Percentiles rank a stretch among this genome's conserved stretches.
These are phyloP conservation scores for Metschnikowia hibisci DNA, from an alignment of 805 yeast species.

Conservation along the genomic window DNA sequence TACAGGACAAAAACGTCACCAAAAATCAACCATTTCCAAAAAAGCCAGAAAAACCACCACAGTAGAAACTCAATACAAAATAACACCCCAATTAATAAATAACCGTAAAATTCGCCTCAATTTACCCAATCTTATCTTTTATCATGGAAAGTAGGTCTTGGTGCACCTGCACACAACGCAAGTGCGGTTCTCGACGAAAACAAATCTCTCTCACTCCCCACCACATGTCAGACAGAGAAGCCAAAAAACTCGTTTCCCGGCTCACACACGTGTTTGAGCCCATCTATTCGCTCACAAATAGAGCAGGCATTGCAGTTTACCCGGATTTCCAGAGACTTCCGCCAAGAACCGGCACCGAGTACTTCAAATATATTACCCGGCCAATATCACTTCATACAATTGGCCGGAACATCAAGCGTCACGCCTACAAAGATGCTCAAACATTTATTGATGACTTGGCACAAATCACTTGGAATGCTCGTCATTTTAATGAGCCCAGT, in stretches of 20 bases:
- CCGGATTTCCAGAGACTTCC: slow-evolving; percentile 72
- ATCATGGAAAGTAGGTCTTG: too few relatives aligned
- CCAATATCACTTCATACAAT: slow-evolving; percentile 83
- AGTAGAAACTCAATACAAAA: too few relatives aligned
- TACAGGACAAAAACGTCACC: too few relatives aligned
- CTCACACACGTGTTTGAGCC: slow-evolving; percentile 35
- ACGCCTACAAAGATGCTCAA: slow-evolving; percentile 55
- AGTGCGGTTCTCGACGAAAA: not conserved
- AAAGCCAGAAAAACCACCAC: too few relatives aligned
- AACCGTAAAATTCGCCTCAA: too few relatives aligned
- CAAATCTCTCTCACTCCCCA: not conserved
- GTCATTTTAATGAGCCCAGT: slow-evolving; percentile 70
- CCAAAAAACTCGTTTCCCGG: slow-evolving; percentile 33
- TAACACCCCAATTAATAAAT: too few relatives aligned
- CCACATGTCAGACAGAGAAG: slow-evolving; percentile 36
- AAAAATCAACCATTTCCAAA: too few relatives aligned
- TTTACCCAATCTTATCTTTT: too few relatives aligned
- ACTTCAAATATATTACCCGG: slow-evolving; percentile 68
- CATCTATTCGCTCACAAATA: slow-evolving; percentile 38
- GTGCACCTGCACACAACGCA: too few relatives aligned
- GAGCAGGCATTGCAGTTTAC: slow-evolving; percentile 43
- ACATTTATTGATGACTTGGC: slow-evolving; percentile 74
- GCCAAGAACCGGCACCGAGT: slow-evolving; percentile 65
- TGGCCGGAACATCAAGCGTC: slow-evolving; percentile 52
- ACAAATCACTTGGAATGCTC: slow-evolving; percentile 88